phyloP scores from a whole-genome alignment of 345 rosid genomes.

The Aegle marmelos region DNA sequence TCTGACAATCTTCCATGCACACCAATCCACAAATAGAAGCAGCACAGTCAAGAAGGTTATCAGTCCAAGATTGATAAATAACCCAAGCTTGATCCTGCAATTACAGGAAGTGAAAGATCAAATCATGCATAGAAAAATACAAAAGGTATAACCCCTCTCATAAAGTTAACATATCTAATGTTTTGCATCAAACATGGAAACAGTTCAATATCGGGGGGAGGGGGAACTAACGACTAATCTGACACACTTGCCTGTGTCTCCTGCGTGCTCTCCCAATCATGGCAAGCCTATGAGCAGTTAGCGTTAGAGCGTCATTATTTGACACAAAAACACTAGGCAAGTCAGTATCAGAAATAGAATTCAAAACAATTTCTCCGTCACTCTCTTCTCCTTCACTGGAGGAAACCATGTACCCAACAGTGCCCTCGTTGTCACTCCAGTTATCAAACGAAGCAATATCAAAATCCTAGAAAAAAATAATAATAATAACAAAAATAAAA shows the following conservation, averaged over 20 bases:
- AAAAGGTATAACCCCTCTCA: background rate
- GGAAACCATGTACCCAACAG: slow-evolving; percentile 37
- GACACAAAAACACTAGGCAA: slow-evolving; percentile 45
- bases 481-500: background rate
- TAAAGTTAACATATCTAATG: background rate
- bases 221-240: background rate
- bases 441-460: slow-evolving; percentile 39
- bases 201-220: background rate
- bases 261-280: slow-evolving; percentile 51
- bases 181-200: slow-evolving; percentile 3
- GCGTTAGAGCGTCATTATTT: slow-evolving; percentile 45
- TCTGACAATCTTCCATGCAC: slow-evolving; percentile 91
- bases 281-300: slow-evolving; percentile 61
- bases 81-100: slow-evolving; percentile 73
- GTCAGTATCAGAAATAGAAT: slow-evolving; percentile 51
- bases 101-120: background rate
- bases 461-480: slow-evolving; percentile 34
- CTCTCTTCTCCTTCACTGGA: slow-evolving; percentile 88
- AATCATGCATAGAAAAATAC: slow-evolving; percentile 8
- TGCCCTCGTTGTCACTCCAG: slow-evolving; percentile 40
- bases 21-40: slow-evolving; percentile 69
- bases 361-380: slow-evolving; percentile 60
- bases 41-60: slow-evolving; percentile 50
- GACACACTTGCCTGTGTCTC: slow-evolving; percentile 56
- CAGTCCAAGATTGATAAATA: slow-evolving; percentile 55